Evolutionary conservation across 2,329 filamentous ascomycete genomes (phyloP), one percentile per base, ranked within the genome.

Genomic region (Nemania sp.): DNA sequence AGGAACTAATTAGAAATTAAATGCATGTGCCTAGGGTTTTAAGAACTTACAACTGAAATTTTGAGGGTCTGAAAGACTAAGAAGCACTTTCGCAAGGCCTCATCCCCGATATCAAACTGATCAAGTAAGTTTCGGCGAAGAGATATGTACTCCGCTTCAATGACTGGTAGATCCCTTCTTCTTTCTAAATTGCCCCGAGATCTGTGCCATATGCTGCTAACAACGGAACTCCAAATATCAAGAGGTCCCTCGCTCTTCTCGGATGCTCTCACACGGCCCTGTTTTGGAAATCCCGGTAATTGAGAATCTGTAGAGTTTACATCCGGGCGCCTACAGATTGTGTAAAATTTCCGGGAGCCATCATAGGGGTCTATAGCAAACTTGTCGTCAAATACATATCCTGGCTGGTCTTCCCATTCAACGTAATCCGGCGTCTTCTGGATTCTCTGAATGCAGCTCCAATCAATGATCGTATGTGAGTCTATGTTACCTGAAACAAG

Each of bases 111-210:
- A 24, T 87, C 84, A 2, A 85, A 87, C 71, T 90, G 88, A 65
- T 95, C 93, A 1, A 98, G 84, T 38, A 96, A 86, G 77, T 98
- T 97, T 32, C 94, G 89, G n/a, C 94, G 89, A 38, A 94, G 85
- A 0, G 91, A 84, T 27, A 97, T 86, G 54, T 91, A 82, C 70
- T 95, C 88, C 0, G 91, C 93, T 73, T 91, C 86, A 5, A 97
- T 80, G 0, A 99, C 96, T 1, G 93, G 92, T 73, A 98, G 93
- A n/a, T 91, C 82, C 43, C 87, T 83, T 38, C 88, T 83, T 81
- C 91, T 92, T 0, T 75, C 76, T 62, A 86, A 77, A 43, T 81
- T 82, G 20, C 80, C 71, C 62, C 88, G 83, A 68, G 89, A 80
- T 24, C 89, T 91, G 5, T 85, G 83, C 80, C 88, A 95, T 20